Conservation (phyloP, 257 asterid species). For the Verbascum thapsus region DNA sequence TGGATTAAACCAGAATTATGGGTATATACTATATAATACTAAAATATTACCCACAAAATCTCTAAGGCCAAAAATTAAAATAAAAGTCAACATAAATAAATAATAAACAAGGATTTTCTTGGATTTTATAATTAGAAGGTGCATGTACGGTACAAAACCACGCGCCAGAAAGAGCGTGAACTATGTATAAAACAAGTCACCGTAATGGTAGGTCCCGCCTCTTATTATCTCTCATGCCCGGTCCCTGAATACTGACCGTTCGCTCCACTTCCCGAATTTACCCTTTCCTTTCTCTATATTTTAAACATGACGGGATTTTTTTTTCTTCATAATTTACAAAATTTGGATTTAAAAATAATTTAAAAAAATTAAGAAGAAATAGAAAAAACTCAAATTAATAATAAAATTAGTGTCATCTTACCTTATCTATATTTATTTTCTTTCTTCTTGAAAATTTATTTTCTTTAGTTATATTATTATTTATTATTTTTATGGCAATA, state of each 20-base stretch:
- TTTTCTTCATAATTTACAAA: too few relatives aligned
- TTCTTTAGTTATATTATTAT: too few relatives aligned
- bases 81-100: constrained; percentile 3
- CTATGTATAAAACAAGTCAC: constrained; percentile 28
- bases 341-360: neutral
- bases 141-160: neutral
- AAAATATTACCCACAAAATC: neutral
- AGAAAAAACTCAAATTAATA: too few relatives aligned
- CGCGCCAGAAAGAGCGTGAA: constrained; percentile 19
- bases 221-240: constrained; percentile 25
- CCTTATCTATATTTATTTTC: too few relatives aligned
- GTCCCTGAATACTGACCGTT: too few relatives aligned
- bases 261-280: constrained; percentile 17
- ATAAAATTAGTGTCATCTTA: too few relatives aligned
- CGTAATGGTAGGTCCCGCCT: constrained; percentile 34
- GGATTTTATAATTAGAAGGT: neutral
- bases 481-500: too few relatives aligned
- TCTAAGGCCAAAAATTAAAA: neutral
- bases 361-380: too few relatives aligned
- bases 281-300: neutral
- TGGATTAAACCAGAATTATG: too few relatives aligned
- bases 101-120: neutral
- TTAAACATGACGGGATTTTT: too few relatives aligned
- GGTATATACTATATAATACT: too few relatives aligned
- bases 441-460: too few relatives aligned